Base-by-base conservation (phyloP, 495 filamentous ascomycete species). In the Trichoderma orchidacearum region DNA sequence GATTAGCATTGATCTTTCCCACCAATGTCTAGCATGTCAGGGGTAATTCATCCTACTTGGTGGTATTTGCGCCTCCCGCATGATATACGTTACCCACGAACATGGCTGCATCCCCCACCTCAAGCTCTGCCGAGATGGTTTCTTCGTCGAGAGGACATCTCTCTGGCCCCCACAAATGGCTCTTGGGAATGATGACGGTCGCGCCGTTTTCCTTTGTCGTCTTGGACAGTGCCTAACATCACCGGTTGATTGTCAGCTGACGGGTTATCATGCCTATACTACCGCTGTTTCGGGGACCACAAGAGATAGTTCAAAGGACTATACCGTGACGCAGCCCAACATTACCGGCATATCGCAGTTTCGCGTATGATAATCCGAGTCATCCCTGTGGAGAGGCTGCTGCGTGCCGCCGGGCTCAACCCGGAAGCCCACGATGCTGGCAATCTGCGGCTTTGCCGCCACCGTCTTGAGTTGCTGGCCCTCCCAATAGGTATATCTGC, bases 71-170 rank as follows among this genome's bases (percentile, higher is more conserved):
- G 15, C 53, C 53, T 28, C 53, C 53, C 9, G 53, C 53, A 28
- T 55, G 53, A 28, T 55, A 55, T 36, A 55, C 53, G 35, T 55
- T 55, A 31, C 53, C 53, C 8, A 55, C 53, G 53, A 55, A 55
- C 17, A 55, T 55, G 18, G 35, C 35, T 9, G 53, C 53, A 31
- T 55, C 53, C 18, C 53, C 53, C 13, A 55, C 53, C n/a, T 38
- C 53, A 2, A 55, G 31, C 18, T 55, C 53, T 17, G 30, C 53
- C 9, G 63, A 60, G 17, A 65, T 52, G 9, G 62, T 62, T 30
- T 68, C 66, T 13, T 68, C 66, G 36, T 60, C 58, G 11, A 58
- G 21, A 3, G 66, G 66, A 3, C 41, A 51, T 1, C 66, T 58
- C 0, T 63, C 66, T 13, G 57, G 56, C 1, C 58, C 62, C 66